Conservation (phyloP, 2,329 filamentous ascomycete species). For the Arthroderma sp. region DNA sequence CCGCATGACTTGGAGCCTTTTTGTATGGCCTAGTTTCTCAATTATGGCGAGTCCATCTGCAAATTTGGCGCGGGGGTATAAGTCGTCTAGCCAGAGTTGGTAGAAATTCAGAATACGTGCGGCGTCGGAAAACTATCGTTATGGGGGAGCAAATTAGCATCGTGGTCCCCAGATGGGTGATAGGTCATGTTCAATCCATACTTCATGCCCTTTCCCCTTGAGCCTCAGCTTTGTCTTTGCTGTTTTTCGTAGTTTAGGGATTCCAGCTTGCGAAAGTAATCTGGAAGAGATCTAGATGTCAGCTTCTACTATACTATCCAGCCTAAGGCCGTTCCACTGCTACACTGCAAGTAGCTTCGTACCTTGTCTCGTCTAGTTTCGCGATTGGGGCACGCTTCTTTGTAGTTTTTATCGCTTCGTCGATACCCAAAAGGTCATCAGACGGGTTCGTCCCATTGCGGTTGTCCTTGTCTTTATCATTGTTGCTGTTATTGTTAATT, state of each 20-base stretch:
- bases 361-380: slow-evolving; percentile 77
- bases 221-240: slow-evolving; percentile 59
- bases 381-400: slow-evolving; percentile 65
- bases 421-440: slow-evolving; percentile 55
- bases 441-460: slow-evolving; percentile 28
- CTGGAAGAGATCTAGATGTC: slow-evolving; percentile 29
- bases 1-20: slow-evolving; percentile 58
- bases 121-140: slow-evolving; percentile 63
- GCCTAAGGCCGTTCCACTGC: background rate
- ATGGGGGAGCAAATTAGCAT: background rate
- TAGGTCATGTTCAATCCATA: slow-evolving; percentile 23
- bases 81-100: slow-evolving; percentile 90
- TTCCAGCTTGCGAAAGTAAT: slow-evolving; percentile 68
- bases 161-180: slow-evolving; percentile 1
- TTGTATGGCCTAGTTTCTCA: slow-evolving; percentile 84
- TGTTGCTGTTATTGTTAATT: slow-evolving; percentile 11
- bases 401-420: slow-evolving; percentile 70
- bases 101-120: slow-evolving; percentile 75
- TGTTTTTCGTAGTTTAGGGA: slow-evolving; percentile 64
- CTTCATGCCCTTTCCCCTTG: slow-evolving; percentile 90
- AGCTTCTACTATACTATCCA: slow-evolving; percentile 3
- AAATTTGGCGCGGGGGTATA: slow-evolving; percentile 91
- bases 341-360: slow-evolving; percentile 5
- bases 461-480: slow-evolving; percentile 5
- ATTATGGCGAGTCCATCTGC: slow-evolving; percentile 79